Evolutionary conservation across 2,329 filamentous ascomycete genomes (phyloP).

Genomic region (Pseudocercospora vitis): DNA sequence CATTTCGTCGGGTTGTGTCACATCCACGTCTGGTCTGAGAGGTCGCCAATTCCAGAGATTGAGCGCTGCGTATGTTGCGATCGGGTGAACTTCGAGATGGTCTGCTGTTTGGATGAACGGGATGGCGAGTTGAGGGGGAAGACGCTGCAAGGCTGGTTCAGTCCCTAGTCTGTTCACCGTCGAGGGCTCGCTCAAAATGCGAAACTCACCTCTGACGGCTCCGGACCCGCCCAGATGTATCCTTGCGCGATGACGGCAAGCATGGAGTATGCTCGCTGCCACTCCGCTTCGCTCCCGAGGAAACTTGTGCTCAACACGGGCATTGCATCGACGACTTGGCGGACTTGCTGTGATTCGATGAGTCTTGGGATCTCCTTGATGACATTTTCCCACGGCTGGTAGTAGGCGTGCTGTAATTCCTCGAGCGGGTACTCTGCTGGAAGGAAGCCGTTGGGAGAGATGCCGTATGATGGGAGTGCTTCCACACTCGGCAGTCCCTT

Average conservation of each 20-base stretch:
- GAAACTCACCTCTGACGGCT: constrained; percentile 56
- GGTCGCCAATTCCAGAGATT: constrained; percentile 97
- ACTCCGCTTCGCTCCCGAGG: constrained; percentile 81
- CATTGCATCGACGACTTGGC: constrained; percentile 72
- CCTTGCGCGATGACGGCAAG: constrained; percentile 77
- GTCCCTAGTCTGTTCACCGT: too few species aligned
- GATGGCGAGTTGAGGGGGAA: constrained; percentile 79
- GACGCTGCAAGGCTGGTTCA: constrained; percentile 51
- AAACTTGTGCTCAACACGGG: constrained; percentile 76
- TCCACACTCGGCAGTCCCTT: constrained; percentile 23
- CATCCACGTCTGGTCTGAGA: constrained; percentile 69
- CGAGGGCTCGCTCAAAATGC: not conserved
- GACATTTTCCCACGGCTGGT: constrained; percentile 87
- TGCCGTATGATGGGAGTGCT: constrained; percentile 29
- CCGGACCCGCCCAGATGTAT: constrained; percentile 83
- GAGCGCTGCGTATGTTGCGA: constrained; percentile 88
- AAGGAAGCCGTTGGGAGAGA: constrained; percentile 68
- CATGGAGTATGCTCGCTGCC: constrained; percentile 80
- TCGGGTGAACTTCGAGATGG: constrained; percentile 76
- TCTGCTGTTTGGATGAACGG: constrained; percentile 75
- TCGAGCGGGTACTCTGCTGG: constrained; percentile 75
- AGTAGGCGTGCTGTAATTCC: constrained; percentile 82
- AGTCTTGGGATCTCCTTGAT: constrained; percentile 78
- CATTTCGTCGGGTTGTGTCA: constrained; percentile 83
- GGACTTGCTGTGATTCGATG: constrained; percentile 76